A percentile compares a stretch with the other conserved stretches of the same genome.
These are phyloP conservation scores for Cladorrhinum sp. DNA, from an alignment of 2,329 filamentous ascomycete species.

Conservation along the genomic window DNA sequence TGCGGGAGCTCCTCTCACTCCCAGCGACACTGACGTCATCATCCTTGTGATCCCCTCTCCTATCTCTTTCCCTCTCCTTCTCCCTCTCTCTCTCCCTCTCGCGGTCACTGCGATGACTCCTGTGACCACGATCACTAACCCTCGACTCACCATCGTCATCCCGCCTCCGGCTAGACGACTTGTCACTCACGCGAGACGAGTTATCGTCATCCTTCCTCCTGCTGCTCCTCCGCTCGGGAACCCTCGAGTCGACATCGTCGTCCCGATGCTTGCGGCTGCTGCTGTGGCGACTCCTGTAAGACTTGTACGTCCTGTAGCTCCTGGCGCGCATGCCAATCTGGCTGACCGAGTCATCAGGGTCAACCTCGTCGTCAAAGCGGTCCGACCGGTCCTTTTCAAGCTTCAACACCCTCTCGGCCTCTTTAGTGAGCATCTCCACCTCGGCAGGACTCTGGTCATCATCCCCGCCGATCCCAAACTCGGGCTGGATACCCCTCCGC, in stretches of 20 bases:
- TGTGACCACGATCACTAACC: not conserved
- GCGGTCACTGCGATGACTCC: constrained; percentile 5
- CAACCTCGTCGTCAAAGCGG: constrained; percentile 29
- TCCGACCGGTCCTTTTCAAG: constrained; percentile 25
- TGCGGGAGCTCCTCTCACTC: constrained; percentile 39
- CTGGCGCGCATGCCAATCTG: constrained; percentile 24
- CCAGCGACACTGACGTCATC: constrained; percentile 28
- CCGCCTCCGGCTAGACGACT: not conserved
- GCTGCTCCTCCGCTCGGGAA: constrained; percentile 28
- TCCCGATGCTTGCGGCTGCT: constrained; percentile 10
- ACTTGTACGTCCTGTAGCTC: constrained; percentile 33
- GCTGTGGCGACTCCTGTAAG: constrained; percentile 18
- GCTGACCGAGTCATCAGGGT: constrained; percentile 27
- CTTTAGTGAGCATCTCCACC: constrained; percentile 56
- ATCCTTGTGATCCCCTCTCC: constrained; percentile 19
- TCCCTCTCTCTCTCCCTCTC: constrained; percentile 1
- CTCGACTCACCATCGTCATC: not conserved
- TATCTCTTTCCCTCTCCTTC: not conserved
- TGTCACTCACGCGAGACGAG: not conserved
- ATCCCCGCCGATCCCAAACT: constrained; percentile 18
- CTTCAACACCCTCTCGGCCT: constrained; percentile 47
- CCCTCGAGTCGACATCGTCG: constrained; percentile 9
- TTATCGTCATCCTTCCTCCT: constrained; percentile 11
- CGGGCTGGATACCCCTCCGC: constrained; percentile 53
- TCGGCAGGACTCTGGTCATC: constrained; percentile 48